Evolutionary conservation across 2,329 filamentous ascomycete genomes (phyloP), one percentile per base, ranked within the genome.

Genomic region (Arthrobotrys conoides): DNA sequence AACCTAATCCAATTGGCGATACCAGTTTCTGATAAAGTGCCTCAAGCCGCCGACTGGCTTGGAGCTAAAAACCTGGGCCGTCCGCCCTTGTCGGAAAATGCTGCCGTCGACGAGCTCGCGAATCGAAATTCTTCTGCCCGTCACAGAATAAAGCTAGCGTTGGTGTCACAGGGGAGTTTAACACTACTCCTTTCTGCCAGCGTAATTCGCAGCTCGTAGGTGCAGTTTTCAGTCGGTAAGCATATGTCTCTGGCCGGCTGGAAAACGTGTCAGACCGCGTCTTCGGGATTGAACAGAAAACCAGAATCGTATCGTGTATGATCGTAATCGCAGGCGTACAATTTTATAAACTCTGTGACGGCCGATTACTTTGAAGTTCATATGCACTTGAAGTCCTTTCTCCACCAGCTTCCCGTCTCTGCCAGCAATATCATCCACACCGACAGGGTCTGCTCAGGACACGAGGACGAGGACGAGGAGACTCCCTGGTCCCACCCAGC

Each of bases 261-360:
- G 51, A 20, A 55, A 55, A 66, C 72, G 72, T 76, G 72, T 70
- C 66, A 46, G 16, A 70, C 72, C 72, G 65, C 72, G 72, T 76
- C 48, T 14, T 18, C 22, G 20, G 48, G 48, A 27, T 51, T 27
- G 22, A 24, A 24, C 12, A 51, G 20, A 12, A 46, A 46, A 44
- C 14, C n/a, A 16, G 44, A 46, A 46, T 9, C 41, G n/a, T 46
- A 6, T 46, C 44, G 44, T 46, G 44, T 46, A 46, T 2, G 44
- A 46, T 46, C 44, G 44, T 46, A 46, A 46, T 46, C n/a, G 5
- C 44, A 46, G n/a, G 1, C n/a, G 18, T 5, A n/a, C 44, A n/a
- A 41, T 20, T 46, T 46, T 20, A 46, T 20, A 46, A 20, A 46
- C 44, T 20, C 9, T 51, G 12, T 6, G 14, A 24, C 20, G 22